Evolutionary conservation across 495 filamentous ascomycete genomes (phyloP).

Genomic region (Parachaetomium inaequale): DNA sequence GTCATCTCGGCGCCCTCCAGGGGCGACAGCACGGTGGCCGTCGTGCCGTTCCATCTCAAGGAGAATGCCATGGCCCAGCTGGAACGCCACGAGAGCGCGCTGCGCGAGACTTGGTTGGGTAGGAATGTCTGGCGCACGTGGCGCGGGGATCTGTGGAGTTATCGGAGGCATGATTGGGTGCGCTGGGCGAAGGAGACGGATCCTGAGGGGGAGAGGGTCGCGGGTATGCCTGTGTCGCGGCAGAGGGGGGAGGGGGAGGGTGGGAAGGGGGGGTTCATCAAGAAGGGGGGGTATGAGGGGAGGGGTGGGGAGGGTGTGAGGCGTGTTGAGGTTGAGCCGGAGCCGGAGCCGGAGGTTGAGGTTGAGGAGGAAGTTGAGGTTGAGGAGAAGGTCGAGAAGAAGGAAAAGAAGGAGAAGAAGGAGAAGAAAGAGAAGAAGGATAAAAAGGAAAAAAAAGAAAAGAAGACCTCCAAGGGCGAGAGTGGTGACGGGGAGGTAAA

Average conservation of each 20-base stretch:
- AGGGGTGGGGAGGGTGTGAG: background rate
- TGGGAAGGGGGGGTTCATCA: conserved; percentile 4
- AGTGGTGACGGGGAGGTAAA: background rate
- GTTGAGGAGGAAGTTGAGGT: background rate
- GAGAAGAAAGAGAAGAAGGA: conserved; percentile 5
- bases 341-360: background rate
- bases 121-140: conserved; percentile 87
- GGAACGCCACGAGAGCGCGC: conserved; percentile 51
- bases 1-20: conserved; percentile 62
- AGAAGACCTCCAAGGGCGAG: background rate
- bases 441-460: background rate
- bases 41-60: conserved; percentile 52
- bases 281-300: background rate
- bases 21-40: conserved; percentile 32
- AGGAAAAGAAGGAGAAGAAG: conserved; percentile 11
- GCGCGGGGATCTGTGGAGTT: conserved; percentile 75
- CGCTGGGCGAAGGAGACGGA: conserved; percentile 58
- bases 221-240: conserved; percentile 25
- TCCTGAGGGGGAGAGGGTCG: conserved; percentile 30
- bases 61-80: conserved; percentile 48
- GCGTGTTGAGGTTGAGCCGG: background rate
- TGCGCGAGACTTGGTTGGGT: conserved; percentile 73
- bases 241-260: conserved; percentile 6
- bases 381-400: conserved; percentile 9
- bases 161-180: conserved; percentile 66